Conservation (phyloP, 495 filamentous ascomycete genomes). For the Penicillium bovifimosum region DNA sequence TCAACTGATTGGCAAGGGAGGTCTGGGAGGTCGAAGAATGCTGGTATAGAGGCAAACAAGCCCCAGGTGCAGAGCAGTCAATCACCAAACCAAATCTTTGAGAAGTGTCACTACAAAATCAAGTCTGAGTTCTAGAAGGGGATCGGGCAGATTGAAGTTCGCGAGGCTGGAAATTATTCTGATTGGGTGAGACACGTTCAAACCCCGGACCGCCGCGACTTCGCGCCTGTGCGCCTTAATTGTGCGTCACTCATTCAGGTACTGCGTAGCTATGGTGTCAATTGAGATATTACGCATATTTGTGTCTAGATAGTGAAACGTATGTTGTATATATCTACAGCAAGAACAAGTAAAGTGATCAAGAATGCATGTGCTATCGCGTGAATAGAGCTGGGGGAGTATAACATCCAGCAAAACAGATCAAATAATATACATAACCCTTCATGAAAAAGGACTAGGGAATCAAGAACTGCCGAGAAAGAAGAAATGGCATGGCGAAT, state of each 20-base stretch:
- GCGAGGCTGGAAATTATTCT: slow-evolving; percentile 20
- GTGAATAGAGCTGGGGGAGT: slow-evolving; percentile 19
- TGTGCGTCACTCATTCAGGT: too few relatives aligned
- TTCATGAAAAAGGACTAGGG: slow-evolving; percentile 8
- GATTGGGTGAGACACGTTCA: slow-evolving; percentile 20
- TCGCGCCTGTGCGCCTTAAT: slow-evolving; percentile 5
- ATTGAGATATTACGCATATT: not conserved
- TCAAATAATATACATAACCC: slow-evolving; percentile 35
- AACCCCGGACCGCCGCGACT: slow-evolving; percentile 14
- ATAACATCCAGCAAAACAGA: slow-evolving; percentile 20
- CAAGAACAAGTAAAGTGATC: not conserved
- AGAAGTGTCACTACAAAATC: not conserved
- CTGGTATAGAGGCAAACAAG: slow-evolving; percentile 1
- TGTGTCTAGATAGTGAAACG: not conserved
- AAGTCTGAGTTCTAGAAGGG: slow-evolving; percentile 5
- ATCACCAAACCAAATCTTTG: not conserved
- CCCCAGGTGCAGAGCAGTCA: not conserved
- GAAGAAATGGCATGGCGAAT: not conserved
- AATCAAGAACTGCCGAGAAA: slow-evolving; percentile 5
- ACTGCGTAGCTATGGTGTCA: not conserved
- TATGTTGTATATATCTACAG: not conserved
- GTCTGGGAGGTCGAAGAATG: slow-evolving; percentile 3
- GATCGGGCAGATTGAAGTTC: slow-evolving; percentile 12
- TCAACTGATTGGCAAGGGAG: slow-evolving; percentile 4
- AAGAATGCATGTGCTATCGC: slow-evolving; percentile 10